phyloP scores from a whole-genome alignment of 306 rosid genomes.

The Prinsepia uniflora region DNA sequence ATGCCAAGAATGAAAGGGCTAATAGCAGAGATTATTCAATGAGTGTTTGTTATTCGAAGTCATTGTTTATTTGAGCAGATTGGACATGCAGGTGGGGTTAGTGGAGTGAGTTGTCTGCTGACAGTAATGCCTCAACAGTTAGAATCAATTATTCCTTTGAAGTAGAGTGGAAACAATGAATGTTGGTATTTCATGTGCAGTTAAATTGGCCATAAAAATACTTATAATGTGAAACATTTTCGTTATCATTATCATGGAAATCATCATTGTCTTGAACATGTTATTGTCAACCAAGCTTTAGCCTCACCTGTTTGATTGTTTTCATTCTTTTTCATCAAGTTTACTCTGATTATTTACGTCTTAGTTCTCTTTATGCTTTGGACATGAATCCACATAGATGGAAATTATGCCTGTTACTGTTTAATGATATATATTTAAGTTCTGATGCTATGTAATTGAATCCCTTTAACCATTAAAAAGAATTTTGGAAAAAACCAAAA shows the following conservation, averaged over 20 bases:
- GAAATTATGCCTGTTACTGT: background rate
- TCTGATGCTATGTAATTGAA: background rate
- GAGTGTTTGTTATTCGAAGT: constrained; percentile 16
- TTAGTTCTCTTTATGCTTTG: background rate
- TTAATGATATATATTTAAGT: background rate
- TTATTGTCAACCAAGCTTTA: background rate
- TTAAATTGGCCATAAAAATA: constrained; percentile 1
- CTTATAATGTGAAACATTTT: background rate
- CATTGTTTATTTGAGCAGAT: constrained; percentile 17
- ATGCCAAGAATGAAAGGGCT: constrained; percentile 29
- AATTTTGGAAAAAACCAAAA: background rate
- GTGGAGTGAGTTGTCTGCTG: constrained; percentile 11
- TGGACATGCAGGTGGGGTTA: constrained; percentile 20
- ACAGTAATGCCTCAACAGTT: constrained; percentile 4
- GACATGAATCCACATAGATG: constrained; percentile 1
- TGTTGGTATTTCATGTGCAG: constrained; percentile 2
- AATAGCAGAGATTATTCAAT: background rate
- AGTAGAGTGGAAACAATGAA: constrained; percentile 4
- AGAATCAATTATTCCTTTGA: constrained; percentile 7
- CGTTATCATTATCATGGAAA: background rate
- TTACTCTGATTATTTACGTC: background rate
- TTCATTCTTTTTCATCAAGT: background rate
- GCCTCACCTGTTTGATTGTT: background rate
- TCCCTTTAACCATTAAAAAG: constrained; percentile 5
- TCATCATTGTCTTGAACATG: background rate